phyloP scores from a whole-genome alignment of 1,139 yeast genomes.

The Meyerozyma guilliermondii region DNA sequence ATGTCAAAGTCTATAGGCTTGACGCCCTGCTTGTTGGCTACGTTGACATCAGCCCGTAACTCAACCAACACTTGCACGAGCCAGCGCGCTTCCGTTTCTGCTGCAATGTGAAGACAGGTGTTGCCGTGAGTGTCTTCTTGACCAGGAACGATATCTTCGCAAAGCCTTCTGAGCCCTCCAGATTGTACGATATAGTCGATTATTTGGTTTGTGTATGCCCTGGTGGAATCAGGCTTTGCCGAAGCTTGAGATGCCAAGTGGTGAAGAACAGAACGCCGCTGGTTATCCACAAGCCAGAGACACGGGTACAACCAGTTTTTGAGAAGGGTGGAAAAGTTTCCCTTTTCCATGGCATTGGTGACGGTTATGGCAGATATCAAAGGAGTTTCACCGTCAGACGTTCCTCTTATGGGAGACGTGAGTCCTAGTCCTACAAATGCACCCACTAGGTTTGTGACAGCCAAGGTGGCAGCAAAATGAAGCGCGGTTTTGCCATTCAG shows the following conservation, averaged over 20 bases:
- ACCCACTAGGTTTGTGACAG: constrained; percentile 33
- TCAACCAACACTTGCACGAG: constrained; percentile 77
- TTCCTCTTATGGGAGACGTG: constrained; percentile 40
- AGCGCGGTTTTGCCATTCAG: constrained; percentile 40
- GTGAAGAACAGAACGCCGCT: constrained; percentile 33
- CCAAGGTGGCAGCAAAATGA: constrained; percentile 44
- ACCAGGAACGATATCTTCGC: constrained; percentile 6
- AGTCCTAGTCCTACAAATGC: constrained; percentile 32
- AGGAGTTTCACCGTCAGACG: constrained; percentile 36
- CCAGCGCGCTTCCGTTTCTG: constrained; percentile 78
- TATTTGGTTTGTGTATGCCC: background rate
- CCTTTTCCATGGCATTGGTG: constrained; percentile 44
- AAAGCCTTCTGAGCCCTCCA: background rate
- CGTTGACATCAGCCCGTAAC: constrained; percentile 77
- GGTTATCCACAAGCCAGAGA: constrained; percentile 32
- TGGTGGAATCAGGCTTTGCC: background rate
- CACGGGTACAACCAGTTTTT: constrained; percentile 33
- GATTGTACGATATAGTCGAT: background rate
- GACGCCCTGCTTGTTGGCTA: constrained; percentile 79
- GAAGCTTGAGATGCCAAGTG: constrained; percentile 26
- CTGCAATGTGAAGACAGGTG: constrained; percentile 85
- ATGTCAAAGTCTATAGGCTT: constrained; percentile 84
- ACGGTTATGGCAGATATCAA: constrained; percentile 37
- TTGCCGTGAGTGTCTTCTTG: constrained; percentile 79
- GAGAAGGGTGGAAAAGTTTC: constrained; percentile 32